Evolutionary conservation across 352 stramenopile species (phyloP).

Genomic region (Phytopythium vexans): DNA sequence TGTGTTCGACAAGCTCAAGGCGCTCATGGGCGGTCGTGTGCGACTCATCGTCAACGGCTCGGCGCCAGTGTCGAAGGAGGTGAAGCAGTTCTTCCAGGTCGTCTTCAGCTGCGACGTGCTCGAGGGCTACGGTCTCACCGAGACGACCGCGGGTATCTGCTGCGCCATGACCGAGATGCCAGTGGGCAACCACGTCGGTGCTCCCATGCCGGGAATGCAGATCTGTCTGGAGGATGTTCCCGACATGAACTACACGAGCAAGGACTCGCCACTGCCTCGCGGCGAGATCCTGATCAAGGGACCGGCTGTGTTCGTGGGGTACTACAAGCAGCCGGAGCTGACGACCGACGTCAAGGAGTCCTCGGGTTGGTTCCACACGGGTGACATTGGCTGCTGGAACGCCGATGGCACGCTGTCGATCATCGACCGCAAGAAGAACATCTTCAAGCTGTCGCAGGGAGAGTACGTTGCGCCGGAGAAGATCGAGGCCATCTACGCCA

Average conservation of each 20-base stretch:
- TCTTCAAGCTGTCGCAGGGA: slow-evolving; percentile 93
- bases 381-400: slow-evolving; percentile 96
- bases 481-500: slow-evolving; percentile 94
- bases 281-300: slow-evolving; percentile 77
- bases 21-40: slow-evolving; percentile 87
- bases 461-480: slow-evolving; percentile 98
- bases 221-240: slow-evolving; percentile 94
- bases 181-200: slow-evolving; percentile 89
- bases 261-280: slow-evolving; percentile 64
- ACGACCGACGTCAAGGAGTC: slow-evolving; percentile 90
- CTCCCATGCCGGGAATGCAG: slow-evolving; percentile 82
- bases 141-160: slow-evolving; percentile 87
- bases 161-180: slow-evolving; percentile 57
- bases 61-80: slow-evolving; percentile 88
- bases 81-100: slow-evolving; percentile 97
- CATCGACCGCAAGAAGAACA: slow-evolving; percentile 92
- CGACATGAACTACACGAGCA: slow-evolving; percentile 95
- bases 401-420: slow-evolving; percentile 90
- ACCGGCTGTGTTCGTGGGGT: slow-evolving; percentile 84
- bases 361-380: slow-evolving; percentile 96
- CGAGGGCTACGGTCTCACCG: slow-evolving; percentile 96
- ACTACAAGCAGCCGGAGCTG: slow-evolving; percentile 95
- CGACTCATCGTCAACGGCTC: slow-evolving; percentile 91
- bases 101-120: slow-evolving; percentile 91
- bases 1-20: slow-evolving; percentile 95